Evolutionary conservation across 2,329 filamentous ascomycete species (phyloP).

Genomic region (Beauveria varroae): DNA sequence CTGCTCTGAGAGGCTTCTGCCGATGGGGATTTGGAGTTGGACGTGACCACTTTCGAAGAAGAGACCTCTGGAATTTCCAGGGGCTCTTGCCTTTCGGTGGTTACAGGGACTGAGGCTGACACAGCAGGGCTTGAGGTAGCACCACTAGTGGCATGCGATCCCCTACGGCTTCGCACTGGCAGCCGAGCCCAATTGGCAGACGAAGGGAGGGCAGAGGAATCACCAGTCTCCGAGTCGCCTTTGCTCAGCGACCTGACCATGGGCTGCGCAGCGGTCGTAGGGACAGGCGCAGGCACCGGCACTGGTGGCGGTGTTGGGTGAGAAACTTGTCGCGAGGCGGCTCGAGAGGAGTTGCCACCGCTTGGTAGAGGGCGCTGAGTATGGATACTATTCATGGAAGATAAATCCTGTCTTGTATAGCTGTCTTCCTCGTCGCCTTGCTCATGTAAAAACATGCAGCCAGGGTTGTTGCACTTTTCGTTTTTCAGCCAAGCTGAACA

Average conservation of each 20-base stretch:
- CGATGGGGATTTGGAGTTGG: constrained; percentile 12
- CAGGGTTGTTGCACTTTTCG: constrained; percentile 88
- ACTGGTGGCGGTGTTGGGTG: constrained; percentile 31
- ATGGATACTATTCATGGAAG: constrained; percentile 85
- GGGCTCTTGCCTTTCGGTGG: constrained; percentile 43
- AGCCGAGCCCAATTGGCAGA: constrained; percentile 88
- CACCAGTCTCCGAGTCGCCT: constrained; percentile 63
- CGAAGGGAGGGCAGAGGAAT: constrained; percentile 84
- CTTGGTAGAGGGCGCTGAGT: constrained; percentile 62
- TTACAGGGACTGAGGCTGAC: constrained; percentile 49
- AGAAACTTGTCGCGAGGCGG: constrained; percentile 44
- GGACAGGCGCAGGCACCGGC: constrained; percentile 12
- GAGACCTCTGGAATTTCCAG: constrained; percentile 5
- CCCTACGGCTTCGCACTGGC: constrained; percentile 58
- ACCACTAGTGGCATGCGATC: constrained; percentile 73
- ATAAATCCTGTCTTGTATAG: constrained; percentile 89
- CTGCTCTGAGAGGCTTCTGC: background rate
- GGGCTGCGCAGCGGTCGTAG: constrained; percentile 40
- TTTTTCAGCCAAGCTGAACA: constrained; percentile 94
- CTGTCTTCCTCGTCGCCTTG: constrained; percentile 97
- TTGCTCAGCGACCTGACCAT: constrained; percentile 74
- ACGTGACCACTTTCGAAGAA: background rate
- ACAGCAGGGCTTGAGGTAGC: constrained; percentile 76
- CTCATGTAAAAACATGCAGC: constrained; percentile 97
- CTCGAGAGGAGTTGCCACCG: constrained; percentile 44